Base-by-base conservation (phyloP, 2,329 filamentous ascomycete genomes). In the Grosmannia huntii region DNA sequence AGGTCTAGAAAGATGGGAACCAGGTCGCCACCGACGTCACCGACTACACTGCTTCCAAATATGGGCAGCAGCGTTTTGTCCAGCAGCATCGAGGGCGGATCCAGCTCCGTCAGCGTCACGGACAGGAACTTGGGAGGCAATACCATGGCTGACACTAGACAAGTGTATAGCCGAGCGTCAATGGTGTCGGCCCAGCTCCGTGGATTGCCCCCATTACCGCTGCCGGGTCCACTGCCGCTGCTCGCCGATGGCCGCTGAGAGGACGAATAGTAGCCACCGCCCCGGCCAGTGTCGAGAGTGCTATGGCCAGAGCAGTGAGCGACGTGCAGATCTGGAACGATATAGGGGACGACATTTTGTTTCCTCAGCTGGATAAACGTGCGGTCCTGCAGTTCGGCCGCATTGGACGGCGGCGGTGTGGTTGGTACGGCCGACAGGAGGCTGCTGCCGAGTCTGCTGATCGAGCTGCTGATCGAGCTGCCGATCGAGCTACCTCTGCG, bases 1-100 rank as follows among this genome's bases (percentile, higher is more conserved):
- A 99, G 78, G 65, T 97, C 90, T 4, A 99, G 79, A 60, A 90
- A 92, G 64, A 99, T 94, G 1, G 94, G 90, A 1, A 95, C 83
- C 38, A 91, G 77, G 60, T 82, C 83, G 63, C 84, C 84, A 57
- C 84, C 84, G 53, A 82, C 88, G 61, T 85, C 78, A 14, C 89
- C 90, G 0, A 96, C 81, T 2, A 97, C 74, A 0, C 89, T 81
- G 65, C 87, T 85, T 23, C 84, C 83, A 65, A 87, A 87, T 21
- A 87, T 73, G 14, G 73, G 71, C 6, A 91, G 74, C 21, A 90
- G 76, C 0, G 75, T 74, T 66, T 84, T 83, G 68, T 94, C 87
- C 11, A 92, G 71, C 5, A 92, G 78, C 38, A 92, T 72, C 0
- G 85, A 89, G 0, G 87, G 85, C 2, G 86, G 83, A 66, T 91